Evolutionary conservation across 2,329 filamentous ascomycete species (phyloP), one percentile per base, ranked within the genome.

Genomic region (Penicillium thymicola): DNA sequence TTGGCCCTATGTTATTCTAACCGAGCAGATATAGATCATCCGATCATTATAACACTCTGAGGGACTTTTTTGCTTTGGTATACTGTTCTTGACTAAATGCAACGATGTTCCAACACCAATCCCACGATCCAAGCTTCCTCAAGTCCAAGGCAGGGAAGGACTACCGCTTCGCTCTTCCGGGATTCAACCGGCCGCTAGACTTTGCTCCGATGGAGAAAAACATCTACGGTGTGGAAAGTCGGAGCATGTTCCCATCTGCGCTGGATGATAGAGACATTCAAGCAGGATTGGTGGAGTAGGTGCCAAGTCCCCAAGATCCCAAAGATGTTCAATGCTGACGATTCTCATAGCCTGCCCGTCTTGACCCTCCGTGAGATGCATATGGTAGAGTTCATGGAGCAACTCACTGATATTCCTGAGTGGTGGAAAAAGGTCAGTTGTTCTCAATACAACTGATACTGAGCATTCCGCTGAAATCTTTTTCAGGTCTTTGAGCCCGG

Each of bases 301-400:
- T 55, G 11, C 2, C 47, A 4, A 10, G 8, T 21, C 6, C 9
- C 21, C 14, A 47, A 25, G 3, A n/a, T 14, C 14, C 5, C 2
- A 9, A n/a, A 28, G 16, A 7, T 11, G 11, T 14, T 41, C 43
- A n/a, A 44, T 30, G 25, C 53, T 47, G 41, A 46, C 9, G 11
- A 11, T 47, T 28, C 23, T 13, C 27, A n/a, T 18, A 72, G 70
- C 34, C 59, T 68, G 28, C 68, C 68, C 10, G 47, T 67, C 23
- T 45, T 72, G 7, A 67, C 72, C 3, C 61, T 76, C 27, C 72
- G 74, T 36, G 76, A 79, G 56, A 57, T 70, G 8, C 64, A 59
- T 3, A 77, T 78, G 73, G 61, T 78, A 41, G 56, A 59, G 5
- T 55, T 75, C 34, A 75, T 78, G 67, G 72, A 78, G 38, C 52